These are phyloP conservation scores for Puccinia triticina DNA, from an alignment of 1,284 basidiomycete species.

Conservation along the genomic window DNA sequence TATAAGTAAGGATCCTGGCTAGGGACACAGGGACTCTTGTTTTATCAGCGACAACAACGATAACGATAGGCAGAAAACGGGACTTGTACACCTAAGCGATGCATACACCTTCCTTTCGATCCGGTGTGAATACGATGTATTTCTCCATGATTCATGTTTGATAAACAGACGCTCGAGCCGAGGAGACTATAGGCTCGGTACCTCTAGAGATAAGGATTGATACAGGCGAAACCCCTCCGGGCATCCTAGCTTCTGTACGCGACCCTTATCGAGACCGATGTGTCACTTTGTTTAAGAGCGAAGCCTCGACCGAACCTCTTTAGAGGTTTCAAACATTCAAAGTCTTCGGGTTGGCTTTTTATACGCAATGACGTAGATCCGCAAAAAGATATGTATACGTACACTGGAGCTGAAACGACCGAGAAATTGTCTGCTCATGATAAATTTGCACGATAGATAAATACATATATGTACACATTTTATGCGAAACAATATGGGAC, in stretches of 20 bases:
- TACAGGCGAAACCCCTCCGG: slow-evolving; percentile 1
- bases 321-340: background rate
- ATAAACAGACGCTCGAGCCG: background rate
- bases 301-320: background rate
- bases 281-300: background rate
- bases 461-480: background rate
- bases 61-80: slow-evolving; percentile 32
- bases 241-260: background rate
- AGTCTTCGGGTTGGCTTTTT: background rate
- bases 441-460: background rate
- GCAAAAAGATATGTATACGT: background rate
- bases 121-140: slow-evolving; percentile 17
- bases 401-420: background rate
- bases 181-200: background rate
- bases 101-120: slow-evolving; percentile 3
- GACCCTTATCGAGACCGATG: slow-evolving; percentile 32
- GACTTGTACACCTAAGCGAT: background rate
- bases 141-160: slow-evolving; percentile 24
- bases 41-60: background rate
- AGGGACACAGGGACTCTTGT: background rate
- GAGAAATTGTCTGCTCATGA: background rate
- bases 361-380: background rate
- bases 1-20: background rate
- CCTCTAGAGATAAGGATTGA: slow-evolving; percentile 26
- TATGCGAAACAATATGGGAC: background rate